Percentiles rank a stretch among this genome's conserved stretches.
These are phyloP conservation scores for Anthracocystis panici-leucophaei DNA, from an alignment of 1,284 basidiomycete genomes.

Conservation along the genomic window DNA sequence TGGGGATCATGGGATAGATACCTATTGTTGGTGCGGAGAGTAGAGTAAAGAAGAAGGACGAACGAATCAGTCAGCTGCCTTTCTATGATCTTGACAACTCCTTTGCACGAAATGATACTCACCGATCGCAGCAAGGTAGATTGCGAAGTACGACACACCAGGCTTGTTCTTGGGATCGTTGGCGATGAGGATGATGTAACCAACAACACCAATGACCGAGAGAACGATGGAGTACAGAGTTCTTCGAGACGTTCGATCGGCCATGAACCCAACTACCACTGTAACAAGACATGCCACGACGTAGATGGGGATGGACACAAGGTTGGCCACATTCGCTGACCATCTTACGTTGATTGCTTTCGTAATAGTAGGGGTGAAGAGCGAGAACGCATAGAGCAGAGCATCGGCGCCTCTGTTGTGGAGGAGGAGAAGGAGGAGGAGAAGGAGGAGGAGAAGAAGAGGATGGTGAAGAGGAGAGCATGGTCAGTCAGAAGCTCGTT, in stretches of 20 bases:
- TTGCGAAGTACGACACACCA: slow-evolving; percentile 78
- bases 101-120: neutral
- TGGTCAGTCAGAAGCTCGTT: neutral
- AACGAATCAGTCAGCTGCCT: neutral
- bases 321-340: slow-evolving; percentile 54
- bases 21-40: neutral
- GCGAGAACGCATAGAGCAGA: slow-evolving; percentile 79
- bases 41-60: neutral
- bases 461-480: neutral
- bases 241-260: slow-evolving; percentile 76
- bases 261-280: slow-evolving; percentile 76
- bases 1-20: slow-evolving; percentile 79
- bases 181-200: slow-evolving; percentile 78
- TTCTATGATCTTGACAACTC: too few species aligned
- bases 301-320: slow-evolving; percentile 60
- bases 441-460: neutral
- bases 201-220: slow-evolving; percentile 71
- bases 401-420: slow-evolving; percentile 30
- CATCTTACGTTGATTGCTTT: slow-evolving; percentile 28
- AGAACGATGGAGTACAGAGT: slow-evolving; percentile 75
- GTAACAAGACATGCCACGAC: slow-evolving; percentile 76
- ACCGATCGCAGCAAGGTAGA: slow-evolving; percentile 73
- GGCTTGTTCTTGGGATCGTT: slow-evolving; percentile 71
- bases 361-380: slow-evolving; percentile 75
- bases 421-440: neutral